phyloP scores from a whole-genome alignment of 106 monocot species.

The Xerophyta viscosa region DNA sequence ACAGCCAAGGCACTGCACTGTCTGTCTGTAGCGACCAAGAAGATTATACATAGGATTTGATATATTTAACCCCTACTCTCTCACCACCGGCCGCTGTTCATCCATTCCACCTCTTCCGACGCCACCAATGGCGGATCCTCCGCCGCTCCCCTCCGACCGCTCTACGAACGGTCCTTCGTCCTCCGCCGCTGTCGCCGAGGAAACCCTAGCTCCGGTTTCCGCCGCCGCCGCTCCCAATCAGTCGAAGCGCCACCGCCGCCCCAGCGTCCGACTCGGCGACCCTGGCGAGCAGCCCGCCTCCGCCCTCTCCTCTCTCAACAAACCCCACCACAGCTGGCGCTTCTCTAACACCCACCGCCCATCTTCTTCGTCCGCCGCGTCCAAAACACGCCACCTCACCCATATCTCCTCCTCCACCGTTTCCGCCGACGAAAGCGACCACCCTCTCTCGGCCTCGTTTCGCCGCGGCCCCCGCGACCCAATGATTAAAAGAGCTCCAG shows the following conservation, averaged over 20 bases:
- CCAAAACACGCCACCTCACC: slow-evolving; percentile 12
- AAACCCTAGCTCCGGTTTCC: neutral
- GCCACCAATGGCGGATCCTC: slow-evolving; percentile 12
- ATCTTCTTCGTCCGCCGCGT: slow-evolving; percentile 14
- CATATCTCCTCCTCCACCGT: neutral
- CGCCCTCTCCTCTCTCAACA: slow-evolving; percentile 2
- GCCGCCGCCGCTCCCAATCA: neutral
- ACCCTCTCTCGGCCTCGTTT: neutral
- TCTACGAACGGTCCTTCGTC: too few relatives aligned
- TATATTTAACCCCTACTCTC: too few relatives aligned
- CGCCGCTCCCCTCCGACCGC: too few relatives aligned
- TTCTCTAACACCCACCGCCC: too few relatives aligned
- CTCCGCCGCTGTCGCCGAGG: slow-evolving; percentile 4
- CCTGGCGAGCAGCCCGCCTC: slow-evolving; percentile 38
- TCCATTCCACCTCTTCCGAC: too few relatives aligned
- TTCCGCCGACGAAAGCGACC: neutral
- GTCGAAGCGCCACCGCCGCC: slow-evolving; percentile 73
- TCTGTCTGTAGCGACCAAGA: too few relatives aligned
- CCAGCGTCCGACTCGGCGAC: slow-evolving; percentile 79
- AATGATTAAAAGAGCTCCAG: too few relatives aligned
- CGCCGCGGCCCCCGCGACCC: neutral
- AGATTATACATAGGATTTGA: too few relatives aligned
- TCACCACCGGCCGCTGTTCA: too few relatives aligned
- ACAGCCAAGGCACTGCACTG: too few relatives aligned
- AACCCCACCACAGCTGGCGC: neutral